Percentiles rank a stretch among this genome's conserved stretches.
These are phyloP conservation scores for Trichoderma afroharzianum DNA, from an alignment of 2,329 filamentous ascomycete genomes.

Conservation along the genomic window DNA sequence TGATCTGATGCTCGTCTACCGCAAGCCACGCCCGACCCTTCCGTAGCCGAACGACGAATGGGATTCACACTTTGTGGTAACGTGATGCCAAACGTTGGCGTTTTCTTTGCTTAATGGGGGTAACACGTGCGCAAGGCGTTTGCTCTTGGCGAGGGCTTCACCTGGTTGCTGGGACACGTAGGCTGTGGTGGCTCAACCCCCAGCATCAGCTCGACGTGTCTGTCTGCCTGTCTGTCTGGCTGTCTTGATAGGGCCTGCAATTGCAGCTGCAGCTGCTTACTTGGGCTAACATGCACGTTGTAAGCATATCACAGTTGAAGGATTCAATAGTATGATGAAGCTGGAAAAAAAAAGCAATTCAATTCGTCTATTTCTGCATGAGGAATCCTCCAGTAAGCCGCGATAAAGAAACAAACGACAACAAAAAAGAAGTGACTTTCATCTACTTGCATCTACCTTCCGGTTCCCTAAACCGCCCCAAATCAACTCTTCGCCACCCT, in stretches of 20 bases:
- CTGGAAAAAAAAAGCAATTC: neutral
- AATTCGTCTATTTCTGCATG: neutral
- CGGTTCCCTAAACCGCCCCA: neutral
- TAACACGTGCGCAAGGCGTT: neutral
- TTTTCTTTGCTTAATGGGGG: neutral
- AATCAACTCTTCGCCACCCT: neutral
- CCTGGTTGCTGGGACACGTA: neutral
- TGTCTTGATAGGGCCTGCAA: neutral
- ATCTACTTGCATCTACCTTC: conserved; percentile 9
- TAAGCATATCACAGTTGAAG: neutral
- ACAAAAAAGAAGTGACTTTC: neutral
- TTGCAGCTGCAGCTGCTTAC: neutral
- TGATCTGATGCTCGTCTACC: conserved; percentile 4
- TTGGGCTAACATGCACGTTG: neutral
- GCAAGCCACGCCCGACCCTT: conserved; percentile 15
- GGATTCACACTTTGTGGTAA: neutral
- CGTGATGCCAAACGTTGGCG: neutral
- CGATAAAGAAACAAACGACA: neutral
- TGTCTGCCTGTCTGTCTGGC: neutral
- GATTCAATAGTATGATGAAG: neutral
- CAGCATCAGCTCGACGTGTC: neutral
- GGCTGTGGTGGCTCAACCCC: neutral
- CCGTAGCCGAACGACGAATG: conserved; percentile 2
- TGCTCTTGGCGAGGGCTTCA: neutral
- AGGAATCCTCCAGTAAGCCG: neutral